Conservation (phyloP, 441 rosid species). For the Flueggea neowawraea region DNA sequence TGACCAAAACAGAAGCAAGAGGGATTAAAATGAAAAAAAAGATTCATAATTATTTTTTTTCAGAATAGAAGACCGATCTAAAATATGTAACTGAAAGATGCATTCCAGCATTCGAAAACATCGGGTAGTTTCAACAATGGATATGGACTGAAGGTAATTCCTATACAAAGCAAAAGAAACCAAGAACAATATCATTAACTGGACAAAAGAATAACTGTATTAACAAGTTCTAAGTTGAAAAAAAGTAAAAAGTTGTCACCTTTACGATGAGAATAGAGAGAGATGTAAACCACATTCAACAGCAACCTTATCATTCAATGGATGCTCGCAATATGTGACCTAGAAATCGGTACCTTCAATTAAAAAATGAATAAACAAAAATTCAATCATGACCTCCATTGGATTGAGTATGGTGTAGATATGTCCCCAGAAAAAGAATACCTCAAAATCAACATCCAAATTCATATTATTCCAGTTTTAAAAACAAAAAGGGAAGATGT, state of each 20-base stretch:
- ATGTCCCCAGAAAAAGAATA: no score
- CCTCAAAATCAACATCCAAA: no score
- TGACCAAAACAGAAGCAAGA: no score
- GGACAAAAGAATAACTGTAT: background rate
- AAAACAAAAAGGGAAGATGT: no score
- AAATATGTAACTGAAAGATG: constrained; percentile 36
- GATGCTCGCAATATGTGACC: constrained; percentile 31
- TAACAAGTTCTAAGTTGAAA: background rate
- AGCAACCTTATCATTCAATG: constrained; percentile 24
- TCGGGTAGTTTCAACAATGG: constrained; percentile 64
- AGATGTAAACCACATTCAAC: no score
- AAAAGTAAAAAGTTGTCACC: constrained; percentile 30
- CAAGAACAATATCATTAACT: background rate
- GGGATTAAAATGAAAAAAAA: no score
- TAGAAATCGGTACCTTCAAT: constrained; percentile 15
- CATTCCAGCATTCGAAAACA: constrained; percentile 70
- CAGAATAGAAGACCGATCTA: no score
- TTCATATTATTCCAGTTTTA: no score
- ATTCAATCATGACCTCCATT: background rate
- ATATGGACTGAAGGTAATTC: constrained; percentile 74
- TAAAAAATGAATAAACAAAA: background rate
- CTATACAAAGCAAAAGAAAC: constrained; percentile 25
- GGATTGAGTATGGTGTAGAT: no score
- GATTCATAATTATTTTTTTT: no score
- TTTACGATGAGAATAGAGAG: constrained; percentile 35